These are phyloP conservation scores for Halenospora varia DNA, from an alignment of 495 filamentous ascomycete species.

Conservation along the genomic window DNA sequence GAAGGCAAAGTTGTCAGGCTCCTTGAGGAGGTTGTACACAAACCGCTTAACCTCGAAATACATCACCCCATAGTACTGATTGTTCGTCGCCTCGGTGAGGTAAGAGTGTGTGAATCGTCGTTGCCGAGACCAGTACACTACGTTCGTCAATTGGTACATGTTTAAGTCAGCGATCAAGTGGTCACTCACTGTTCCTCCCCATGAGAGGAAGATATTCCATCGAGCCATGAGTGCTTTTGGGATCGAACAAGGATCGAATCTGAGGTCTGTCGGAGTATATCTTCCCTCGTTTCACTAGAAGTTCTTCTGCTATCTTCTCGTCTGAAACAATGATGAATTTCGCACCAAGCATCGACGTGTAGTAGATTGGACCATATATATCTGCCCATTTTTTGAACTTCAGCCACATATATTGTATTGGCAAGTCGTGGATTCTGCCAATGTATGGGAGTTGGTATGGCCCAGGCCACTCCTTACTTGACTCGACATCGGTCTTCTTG, in stretches of 20 bases:
- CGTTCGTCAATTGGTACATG: slow-evolving; percentile 17
- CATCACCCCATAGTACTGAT: slow-evolving; percentile 30
- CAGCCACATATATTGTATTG: slow-evolving; percentile 45
- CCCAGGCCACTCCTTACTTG: neutral
- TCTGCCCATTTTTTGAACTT: slow-evolving; percentile 57
- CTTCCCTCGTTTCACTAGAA: slow-evolving; percentile 48
- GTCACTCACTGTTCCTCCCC: slow-evolving; percentile 33
- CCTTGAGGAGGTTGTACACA: slow-evolving; percentile 25
- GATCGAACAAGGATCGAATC: slow-evolving; percentile 44
- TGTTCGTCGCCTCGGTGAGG: slow-evolving; percentile 31
- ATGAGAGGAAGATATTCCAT: slow-evolving; percentile 27
- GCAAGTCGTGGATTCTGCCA: slow-evolving; percentile 46
- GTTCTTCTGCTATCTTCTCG: slow-evolving; percentile 51
- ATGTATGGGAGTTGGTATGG: slow-evolving; percentile 14
- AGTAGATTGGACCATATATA: slow-evolving; percentile 51
- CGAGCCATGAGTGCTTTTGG: slow-evolving; percentile 12
- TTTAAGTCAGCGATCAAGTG: slow-evolving; percentile 28
- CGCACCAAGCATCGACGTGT: slow-evolving; percentile 42
- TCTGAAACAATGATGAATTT: slow-evolving; percentile 52
- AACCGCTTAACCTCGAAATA: slow-evolving; percentile 33
- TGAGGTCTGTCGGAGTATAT: slow-evolving; percentile 50
- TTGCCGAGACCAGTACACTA: slow-evolving; percentile 32
- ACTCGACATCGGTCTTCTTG: neutral
- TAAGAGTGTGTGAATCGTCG: slow-evolving; percentile 31
- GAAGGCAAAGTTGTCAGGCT: slow-evolving; percentile 33